Evolutionary conservation across 352 stramenopile species (phyloP).

Genomic region (Aphanomyces invadans): DNA sequence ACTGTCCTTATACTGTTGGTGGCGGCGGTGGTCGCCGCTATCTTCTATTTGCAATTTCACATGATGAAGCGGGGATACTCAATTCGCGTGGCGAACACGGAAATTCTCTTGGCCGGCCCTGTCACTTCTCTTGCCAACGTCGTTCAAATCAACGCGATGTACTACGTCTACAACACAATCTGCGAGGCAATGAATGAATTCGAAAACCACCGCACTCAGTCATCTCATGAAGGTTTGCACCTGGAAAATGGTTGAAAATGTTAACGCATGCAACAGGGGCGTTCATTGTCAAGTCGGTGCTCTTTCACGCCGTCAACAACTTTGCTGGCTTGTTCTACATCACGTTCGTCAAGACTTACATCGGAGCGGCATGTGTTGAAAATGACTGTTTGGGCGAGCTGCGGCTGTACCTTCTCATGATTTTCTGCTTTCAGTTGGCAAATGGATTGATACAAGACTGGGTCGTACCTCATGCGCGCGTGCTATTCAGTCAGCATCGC

Average conservation of each 20-base stretch:
- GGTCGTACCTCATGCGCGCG: slow-evolving; percentile 45
- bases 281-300: slow-evolving; percentile 90
- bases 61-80: slow-evolving; percentile 61
- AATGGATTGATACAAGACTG: slow-evolving; percentile 69
- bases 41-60: slow-evolving; percentile 73
- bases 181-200: slow-evolving; percentile 85
- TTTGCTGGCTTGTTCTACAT: slow-evolving; percentile 93
- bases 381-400: slow-evolving; percentile 84
- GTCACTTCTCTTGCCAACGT: slow-evolving; percentile 64
- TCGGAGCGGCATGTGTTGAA: slow-evolving; percentile 49
- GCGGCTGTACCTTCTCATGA: slow-evolving; percentile 83
- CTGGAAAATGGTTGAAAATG: no score
- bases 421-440: slow-evolving; percentile 84
- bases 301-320: slow-evolving; percentile 95
- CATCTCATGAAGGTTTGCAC: slow-evolving; percentile 68
- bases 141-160: slow-evolving; percentile 81
- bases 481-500: slow-evolving; percentile 40
- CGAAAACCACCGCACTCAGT: slow-evolving; percentile 89
- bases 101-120: slow-evolving; percentile 52
- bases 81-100: slow-evolving; percentile 44
- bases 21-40: slow-evolving; percentile 65
- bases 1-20: slow-evolving; percentile 64
- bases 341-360: slow-evolving; percentile 80
- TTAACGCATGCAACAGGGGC: no score
- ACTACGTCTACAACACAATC: slow-evolving; percentile 80